Base-by-base conservation (phyloP, 23 red algal genomes). In the Gracilaria domingensis region DNA sequence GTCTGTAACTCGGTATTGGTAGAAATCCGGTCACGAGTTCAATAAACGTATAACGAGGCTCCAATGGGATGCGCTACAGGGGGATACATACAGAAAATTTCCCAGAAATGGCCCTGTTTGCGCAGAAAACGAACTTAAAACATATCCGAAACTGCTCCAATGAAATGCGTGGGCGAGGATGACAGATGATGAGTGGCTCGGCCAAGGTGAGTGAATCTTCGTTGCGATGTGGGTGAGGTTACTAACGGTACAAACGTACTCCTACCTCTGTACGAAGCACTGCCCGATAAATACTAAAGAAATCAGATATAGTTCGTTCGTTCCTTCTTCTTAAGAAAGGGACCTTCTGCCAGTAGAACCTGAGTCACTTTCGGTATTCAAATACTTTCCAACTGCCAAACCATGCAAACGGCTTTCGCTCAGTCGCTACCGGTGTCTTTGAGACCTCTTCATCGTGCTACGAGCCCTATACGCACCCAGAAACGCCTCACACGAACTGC, bases 291-390 rank as follows among this genome's bases (percentile, higher is more conserved):
- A n/a, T n/a, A 45, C 42, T 8, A 55, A 20, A 20, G 51, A 30
- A 30, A 64, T 11, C 59, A 64, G 28, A 26, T 30, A 30, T 12
- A 7, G 64, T 69, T 69, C 64, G 64, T 69, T 69, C 30, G 16
- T 37, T 37, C 26, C 30, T 36, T 69, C 64, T 18, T 69, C 64
- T 69, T 69, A 69, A 69, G 64, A 69, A 69, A 69, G 64, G 64
- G 64, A 69, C 64, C 64, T 36, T 69, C 64, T 69, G 64, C 32
- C 2, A 1, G 51, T 45, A 45, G 42, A 45, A 45, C 51, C 18
- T 7, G 51, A 55, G 9, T 55, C 13, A 18, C 51, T 55, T 55
- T 55, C 14, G 51, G 13, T 55, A 2, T 16, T 55, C 51, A 64
- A 64, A 64, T 4, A 26, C 59, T 32, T 64, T 32, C 59, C 59